phyloP scores from a whole-genome alignment of 2,329 filamentous ascomycete genomes.

The Trichoderma breve region DNA sequence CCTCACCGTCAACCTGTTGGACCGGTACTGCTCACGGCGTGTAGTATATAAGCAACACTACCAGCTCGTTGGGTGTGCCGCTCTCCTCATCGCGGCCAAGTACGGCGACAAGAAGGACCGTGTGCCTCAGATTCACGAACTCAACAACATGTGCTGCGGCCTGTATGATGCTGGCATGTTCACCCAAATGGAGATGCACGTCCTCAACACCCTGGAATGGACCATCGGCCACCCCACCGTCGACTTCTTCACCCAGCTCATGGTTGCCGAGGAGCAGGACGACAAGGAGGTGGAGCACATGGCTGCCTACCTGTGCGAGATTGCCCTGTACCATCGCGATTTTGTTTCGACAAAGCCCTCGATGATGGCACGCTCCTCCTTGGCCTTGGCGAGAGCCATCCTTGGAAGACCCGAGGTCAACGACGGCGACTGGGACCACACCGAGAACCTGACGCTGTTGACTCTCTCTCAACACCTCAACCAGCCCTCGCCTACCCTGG shows the following conservation, averaged over 20 bases:
- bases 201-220: conserved; percentile 96
- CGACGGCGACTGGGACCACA: conserved; percentile 73
- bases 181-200: conserved; percentile 99
- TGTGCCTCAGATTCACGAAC: conserved; percentile 93
- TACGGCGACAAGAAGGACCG: conserved; percentile 98
- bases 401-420: conserved; percentile 74
- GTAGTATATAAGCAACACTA: conserved; percentile 99
- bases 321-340: conserved; percentile 92
- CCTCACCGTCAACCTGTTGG: conserved; percentile 92
- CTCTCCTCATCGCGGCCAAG: conserved; percentile 94
- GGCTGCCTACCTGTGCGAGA: conserved; percentile 90
- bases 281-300: conserved; percentile 92
- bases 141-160: conserved; percentile 99
- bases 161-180: conserved; percentile 99
- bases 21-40: conserved; percentile 95
- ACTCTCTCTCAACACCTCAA: conserved; percentile 59
- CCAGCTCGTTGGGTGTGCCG: conserved; percentile 93
- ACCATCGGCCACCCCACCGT: conserved; percentile 93
- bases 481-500: conserved; percentile 56
- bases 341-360: conserved; percentile 93
- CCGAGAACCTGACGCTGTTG: conserved; percentile 65
- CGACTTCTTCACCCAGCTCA: conserved; percentile 87
- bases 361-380: conserved; percentile 81
- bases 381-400: conserved; percentile 84
- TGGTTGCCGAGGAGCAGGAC: conserved; percentile 73